A percentile compares a stretch with the other conserved stretches of the same genome.
Conservation (phyloP, 768 basidiomycete species). For the Amylocystis lapponica region DNA sequence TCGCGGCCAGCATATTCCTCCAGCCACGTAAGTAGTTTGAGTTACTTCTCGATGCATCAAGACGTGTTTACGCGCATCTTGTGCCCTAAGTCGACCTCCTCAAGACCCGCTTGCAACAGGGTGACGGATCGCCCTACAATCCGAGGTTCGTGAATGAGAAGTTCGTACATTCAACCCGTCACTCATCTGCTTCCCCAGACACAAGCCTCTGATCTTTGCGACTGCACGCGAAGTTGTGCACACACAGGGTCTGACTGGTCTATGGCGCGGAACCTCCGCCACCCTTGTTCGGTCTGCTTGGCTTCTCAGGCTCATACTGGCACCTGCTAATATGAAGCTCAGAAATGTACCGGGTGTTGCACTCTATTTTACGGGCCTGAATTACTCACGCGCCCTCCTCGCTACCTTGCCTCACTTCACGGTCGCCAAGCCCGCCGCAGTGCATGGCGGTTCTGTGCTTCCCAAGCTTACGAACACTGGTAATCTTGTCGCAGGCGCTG, state of each 20-base stretch:
- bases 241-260: slow-evolving; percentile 58
- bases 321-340: background rate
- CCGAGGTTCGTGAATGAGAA: no score
- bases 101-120: slow-evolving; percentile 90
- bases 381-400: slow-evolving; percentile 73
- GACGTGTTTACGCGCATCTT: background rate
- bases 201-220: slow-evolving; percentile 38
- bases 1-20: slow-evolving; percentile 66
- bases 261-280: slow-evolving; percentile 87
- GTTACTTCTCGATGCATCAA: background rate
- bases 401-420: slow-evolving; percentile 70
- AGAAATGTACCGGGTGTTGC: slow-evolving; percentile 95
- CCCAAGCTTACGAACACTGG: slow-evolving; percentile 71
- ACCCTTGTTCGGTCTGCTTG: slow-evolving; percentile 59
- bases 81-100: slow-evolving; percentile 91
- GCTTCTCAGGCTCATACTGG: background rate
- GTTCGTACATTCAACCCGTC: slow-evolving; percentile 5
- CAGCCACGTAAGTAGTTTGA: slow-evolving; percentile 58
- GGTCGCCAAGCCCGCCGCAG: slow-evolving; percentile 10
- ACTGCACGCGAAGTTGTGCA: slow-evolving; percentile 54
- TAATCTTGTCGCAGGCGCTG: slow-evolving; percentile 83
- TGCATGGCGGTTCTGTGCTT: slow-evolving; percentile 43
- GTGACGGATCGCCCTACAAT: slow-evolving; percentile 37
- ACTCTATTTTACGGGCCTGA: slow-evolving; percentile 84
- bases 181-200: slow-evolving; percentile 19